phyloP scores from a whole-genome alignment of 1,139 yeast genomes.

The Suhomyces anneliseae region DNA sequence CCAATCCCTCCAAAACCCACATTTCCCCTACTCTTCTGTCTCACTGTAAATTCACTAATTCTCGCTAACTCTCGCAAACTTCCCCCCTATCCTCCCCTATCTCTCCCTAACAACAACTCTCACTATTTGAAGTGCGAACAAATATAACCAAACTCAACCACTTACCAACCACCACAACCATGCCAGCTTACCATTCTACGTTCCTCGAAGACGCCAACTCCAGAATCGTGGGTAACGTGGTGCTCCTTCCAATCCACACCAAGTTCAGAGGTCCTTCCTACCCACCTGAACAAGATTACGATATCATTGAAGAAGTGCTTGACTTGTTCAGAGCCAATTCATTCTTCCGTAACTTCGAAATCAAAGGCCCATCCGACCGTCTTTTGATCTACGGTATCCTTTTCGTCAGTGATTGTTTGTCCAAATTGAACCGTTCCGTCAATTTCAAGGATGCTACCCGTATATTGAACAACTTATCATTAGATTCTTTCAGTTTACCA shows the following conservation, averaged over 20 bases:
- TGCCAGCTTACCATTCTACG: constrained; percentile 90
- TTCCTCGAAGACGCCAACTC: constrained; percentile 58
- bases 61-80: too few species aligned
- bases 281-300: constrained; percentile 81
- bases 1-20: too few species aligned
- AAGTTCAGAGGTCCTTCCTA: constrained; percentile 89
- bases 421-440: constrained; percentile 51
- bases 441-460: constrained; percentile 67
- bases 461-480: constrained; percentile 74
- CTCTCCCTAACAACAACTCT: not conserved
- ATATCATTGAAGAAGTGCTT: constrained; percentile 84
- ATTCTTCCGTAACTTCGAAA: constrained; percentile 94
- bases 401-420: constrained; percentile 81
- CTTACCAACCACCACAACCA: constrained; percentile 13
- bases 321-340: constrained; percentile 95
- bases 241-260: constrained; percentile 79
- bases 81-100: too few species aligned
- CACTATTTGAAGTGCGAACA: not conserved
- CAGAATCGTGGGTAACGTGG: constrained; percentile 62
- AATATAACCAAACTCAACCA: not conserved
- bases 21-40: too few species aligned
- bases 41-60: too few species aligned
- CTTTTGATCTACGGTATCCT: constrained; percentile 94
- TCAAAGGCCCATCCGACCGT: constrained; percentile 93
- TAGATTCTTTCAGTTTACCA: constrained; percentile 87